Evolutionary conservation across 2,329 filamentous ascomycete species (phyloP).

Genomic region (Dothideomycetes sp.): DNA sequence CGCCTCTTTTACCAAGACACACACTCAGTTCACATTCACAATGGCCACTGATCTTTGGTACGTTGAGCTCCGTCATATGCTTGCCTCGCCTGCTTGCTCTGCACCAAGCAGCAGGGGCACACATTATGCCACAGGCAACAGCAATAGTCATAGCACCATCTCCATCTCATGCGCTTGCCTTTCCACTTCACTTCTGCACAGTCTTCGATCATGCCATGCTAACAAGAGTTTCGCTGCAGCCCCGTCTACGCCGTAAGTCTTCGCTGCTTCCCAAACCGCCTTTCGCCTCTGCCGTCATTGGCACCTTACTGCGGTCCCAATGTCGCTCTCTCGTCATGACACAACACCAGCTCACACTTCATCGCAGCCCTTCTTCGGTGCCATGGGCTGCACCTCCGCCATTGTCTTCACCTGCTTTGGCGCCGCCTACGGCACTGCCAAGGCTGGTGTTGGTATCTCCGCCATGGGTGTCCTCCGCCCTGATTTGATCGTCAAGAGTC

Average conservation of each 20-base stretch:
- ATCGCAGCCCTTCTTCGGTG: constrained; percentile 78
- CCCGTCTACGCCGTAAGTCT: constrained; percentile 97
- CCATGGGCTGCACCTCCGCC: constrained; percentile 89
- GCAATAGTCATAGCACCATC: constrained; percentile 4
- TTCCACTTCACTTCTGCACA: too few relatives aligned
- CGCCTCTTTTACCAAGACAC: background rate
- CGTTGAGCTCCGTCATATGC: constrained; percentile 30
- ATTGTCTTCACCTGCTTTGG: constrained; percentile 96
- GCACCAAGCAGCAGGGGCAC: constrained; percentile 8
- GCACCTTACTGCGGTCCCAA: constrained; percentile 4
- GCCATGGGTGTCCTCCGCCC: constrained; percentile 97
- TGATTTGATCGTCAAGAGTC: constrained; percentile 99
- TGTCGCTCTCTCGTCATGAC: background rate
- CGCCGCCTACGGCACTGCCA: constrained; percentile 96
- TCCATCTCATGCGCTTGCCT: too few relatives aligned
- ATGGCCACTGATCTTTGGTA: constrained; percentile 80
- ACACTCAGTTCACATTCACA: constrained; percentile 28
- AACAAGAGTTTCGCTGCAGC: constrained; percentile 44
- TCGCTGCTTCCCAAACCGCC: constrained; percentile 1
- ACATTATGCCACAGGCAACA: background rate
- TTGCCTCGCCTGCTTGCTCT: constrained; percentile 8
- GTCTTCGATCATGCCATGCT: too few relatives aligned
- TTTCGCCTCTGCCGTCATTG: background rate
- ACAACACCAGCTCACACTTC: constrained; percentile 15
- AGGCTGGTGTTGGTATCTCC: constrained; percentile 97